Conservation (phyloP, 2,329 filamentous ascomycete species). For the Aspergillus sp. region DNA sequence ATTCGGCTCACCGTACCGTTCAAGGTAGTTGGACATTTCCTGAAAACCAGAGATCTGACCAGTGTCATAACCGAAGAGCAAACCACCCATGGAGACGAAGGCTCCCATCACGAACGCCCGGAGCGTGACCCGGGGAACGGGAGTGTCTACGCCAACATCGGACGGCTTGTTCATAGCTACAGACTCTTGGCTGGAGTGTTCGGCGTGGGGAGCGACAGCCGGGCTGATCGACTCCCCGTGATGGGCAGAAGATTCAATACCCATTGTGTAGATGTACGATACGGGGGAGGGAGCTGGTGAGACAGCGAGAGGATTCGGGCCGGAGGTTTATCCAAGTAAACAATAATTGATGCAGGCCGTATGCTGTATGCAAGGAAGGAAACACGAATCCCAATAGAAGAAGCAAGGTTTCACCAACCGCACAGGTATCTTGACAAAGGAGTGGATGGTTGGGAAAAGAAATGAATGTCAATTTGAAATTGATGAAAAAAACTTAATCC, state of each 20-base stretch:
- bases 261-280: constrained; percentile 22
- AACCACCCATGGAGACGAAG: constrained; percentile 48
- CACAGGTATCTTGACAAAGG: neutral
- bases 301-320: neutral
- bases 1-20: constrained; percentile 38
- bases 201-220: constrained; percentile 17
- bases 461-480: neutral
- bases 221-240: constrained; percentile 35
- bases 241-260: constrained; percentile 26
- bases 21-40: constrained; percentile 42
- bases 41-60: constrained; percentile 48
- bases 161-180: constrained; percentile 25
- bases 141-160: constrained; percentile 27
- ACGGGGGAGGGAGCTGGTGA: neutral
- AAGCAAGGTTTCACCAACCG: neutral
- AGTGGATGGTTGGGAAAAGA: neutral
- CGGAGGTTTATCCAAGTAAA: neutral
- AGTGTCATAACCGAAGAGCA: constrained; percentile 47
- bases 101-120: constrained; percentile 43
- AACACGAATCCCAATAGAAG: neutral
- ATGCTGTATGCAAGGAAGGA: neutral
- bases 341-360: neutral
- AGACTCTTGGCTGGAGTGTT: constrained; percentile 26
- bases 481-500: constrained; percentile 2
- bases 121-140: constrained; percentile 36